Percentiles rank a stretch among this genome's conserved stretches.
Conservation (phyloP, 768 basidiomycete genomes). For the Kwoniella sp. region DNA sequence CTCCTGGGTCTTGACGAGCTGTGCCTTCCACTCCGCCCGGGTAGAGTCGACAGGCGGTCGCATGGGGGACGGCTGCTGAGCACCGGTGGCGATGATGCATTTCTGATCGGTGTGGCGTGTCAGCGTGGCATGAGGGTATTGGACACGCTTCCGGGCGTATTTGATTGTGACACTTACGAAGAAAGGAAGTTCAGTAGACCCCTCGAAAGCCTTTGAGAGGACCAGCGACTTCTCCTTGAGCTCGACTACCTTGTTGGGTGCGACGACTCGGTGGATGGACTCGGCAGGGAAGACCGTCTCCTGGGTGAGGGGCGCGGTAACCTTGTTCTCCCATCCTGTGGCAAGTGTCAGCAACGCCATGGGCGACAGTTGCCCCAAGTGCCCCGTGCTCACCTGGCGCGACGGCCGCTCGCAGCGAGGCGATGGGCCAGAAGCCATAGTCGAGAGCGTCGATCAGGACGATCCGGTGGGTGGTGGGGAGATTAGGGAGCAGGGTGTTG, state of each 20-base stretch:
- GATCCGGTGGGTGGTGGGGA: constrained; percentile 32
- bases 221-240: constrained; percentile 27
- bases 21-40: constrained; percentile 1
- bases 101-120: constrained; percentile 26
- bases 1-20: constrained; percentile 52
- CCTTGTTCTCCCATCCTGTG: constrained; percentile 34
- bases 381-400: constrained; percentile 20
- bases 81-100: constrained; percentile 35
- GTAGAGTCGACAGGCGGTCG: constrained; percentile 15
- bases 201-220: constrained; percentile 33
- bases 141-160: too few species aligned
- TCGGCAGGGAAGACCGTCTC: constrained; percentile 27
- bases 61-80: constrained; percentile 35
- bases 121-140: too few species aligned
- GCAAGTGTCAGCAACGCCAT: background rate
- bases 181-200: constrained; percentile 27
- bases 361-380: background rate
- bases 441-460: constrained; percentile 33
- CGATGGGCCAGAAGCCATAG: constrained; percentile 34
- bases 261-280: constrained; percentile 22
- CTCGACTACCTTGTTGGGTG: constrained; percentile 31
- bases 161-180: constrained; percentile 23
- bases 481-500: constrained; percentile 20
- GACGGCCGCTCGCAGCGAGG: constrained; percentile 31
- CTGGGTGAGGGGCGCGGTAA: constrained; percentile 21